Evolutionary conservation across 441 rosid species (phyloP).

Genomic region (Croton setiger): DNA sequence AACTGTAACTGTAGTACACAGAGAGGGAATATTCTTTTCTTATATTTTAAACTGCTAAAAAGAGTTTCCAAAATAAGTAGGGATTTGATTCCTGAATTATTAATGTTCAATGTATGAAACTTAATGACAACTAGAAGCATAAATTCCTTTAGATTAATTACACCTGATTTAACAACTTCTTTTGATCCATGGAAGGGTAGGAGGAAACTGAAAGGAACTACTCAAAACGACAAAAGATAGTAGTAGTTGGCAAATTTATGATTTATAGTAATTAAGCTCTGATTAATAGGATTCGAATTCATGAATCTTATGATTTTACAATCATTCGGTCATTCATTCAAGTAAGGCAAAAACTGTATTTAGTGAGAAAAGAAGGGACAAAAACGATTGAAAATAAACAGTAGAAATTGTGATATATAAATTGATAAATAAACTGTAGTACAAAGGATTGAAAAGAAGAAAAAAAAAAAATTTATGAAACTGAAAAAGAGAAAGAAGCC

Average conservation of each 20-base stretch:
- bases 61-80: neutral
- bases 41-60: constrained; percentile 7
- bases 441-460: constrained; percentile 14
- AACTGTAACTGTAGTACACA: constrained; percentile 1
- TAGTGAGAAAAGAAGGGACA: neutral
- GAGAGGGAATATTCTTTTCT: constrained; percentile 7
- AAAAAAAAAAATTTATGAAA: constrained; percentile 5
- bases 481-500: constrained; percentile 30
- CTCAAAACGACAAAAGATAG: neutral
- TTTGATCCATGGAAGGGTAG: neutral
- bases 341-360: neutral
- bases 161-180: constrained; percentile 4
- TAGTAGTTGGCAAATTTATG: neutral
- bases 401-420: neutral
- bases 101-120: constrained; percentile 19
- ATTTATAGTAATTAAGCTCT: neutral
- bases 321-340: neutral
- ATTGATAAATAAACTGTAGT: constrained; percentile 10
- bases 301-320: neutral
- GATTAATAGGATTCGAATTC: no score
- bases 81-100: constrained; percentile 16
- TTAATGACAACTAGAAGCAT: constrained; percentile 8
- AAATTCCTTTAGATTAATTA: neutral
- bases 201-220: neutral
- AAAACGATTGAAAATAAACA: constrained; percentile 13